Evolutionary conservation across 2,329 filamentous ascomycete genomes (phyloP).

Genomic region (Monosporascus sp.): DNA sequence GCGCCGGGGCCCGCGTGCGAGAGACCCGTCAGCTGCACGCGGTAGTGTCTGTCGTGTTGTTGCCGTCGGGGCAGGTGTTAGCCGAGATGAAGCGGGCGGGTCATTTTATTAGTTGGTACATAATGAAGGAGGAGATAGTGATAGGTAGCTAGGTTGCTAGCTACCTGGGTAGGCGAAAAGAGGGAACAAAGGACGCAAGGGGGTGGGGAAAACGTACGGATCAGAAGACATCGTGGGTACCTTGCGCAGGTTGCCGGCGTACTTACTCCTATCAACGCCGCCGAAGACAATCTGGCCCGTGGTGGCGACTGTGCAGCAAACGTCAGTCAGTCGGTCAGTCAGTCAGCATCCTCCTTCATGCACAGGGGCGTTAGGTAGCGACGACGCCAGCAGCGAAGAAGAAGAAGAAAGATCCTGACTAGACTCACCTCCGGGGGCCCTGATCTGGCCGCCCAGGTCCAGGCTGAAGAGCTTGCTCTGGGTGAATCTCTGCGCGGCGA

Average conservation of each 20-base stretch:
- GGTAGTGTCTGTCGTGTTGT: conserved; percentile 20
- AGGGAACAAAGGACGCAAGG: conserved; percentile 8
- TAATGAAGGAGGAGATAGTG: neutral
- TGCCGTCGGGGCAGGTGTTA: neutral
- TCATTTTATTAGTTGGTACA: neutral
- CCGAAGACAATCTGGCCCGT: conserved; percentile 48
- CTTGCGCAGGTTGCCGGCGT: conserved; percentile 38
- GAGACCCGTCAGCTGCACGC: conserved; percentile 18
- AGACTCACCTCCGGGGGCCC: conserved; percentile 16
- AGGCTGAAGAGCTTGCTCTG: conserved; percentile 45
- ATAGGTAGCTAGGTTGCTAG: conserved; percentile 15
- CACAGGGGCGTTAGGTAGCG: neutral
- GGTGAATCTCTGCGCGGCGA: conserved; percentile 41
- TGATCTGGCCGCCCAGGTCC: conserved; percentile 36
- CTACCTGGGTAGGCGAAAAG: conserved; percentile 7
- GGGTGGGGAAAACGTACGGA: conserved; percentile 18
- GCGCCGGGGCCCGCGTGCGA: conserved; percentile 12
- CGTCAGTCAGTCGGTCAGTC: conserved; percentile 7
- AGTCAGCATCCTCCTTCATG: neutral
- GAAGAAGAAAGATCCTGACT: neutral
- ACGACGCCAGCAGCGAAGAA: neutral
- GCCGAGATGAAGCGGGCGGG: no score
- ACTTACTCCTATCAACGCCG: conserved; percentile 47
- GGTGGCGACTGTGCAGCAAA: conserved; percentile 22
- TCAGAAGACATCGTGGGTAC: conserved; percentile 34